A percentile compares a stretch with the other conserved stretches of the same genome.
Conservation (phyloP, 495 filamentous ascomycete species). For the Trichoderma virens region DNA sequence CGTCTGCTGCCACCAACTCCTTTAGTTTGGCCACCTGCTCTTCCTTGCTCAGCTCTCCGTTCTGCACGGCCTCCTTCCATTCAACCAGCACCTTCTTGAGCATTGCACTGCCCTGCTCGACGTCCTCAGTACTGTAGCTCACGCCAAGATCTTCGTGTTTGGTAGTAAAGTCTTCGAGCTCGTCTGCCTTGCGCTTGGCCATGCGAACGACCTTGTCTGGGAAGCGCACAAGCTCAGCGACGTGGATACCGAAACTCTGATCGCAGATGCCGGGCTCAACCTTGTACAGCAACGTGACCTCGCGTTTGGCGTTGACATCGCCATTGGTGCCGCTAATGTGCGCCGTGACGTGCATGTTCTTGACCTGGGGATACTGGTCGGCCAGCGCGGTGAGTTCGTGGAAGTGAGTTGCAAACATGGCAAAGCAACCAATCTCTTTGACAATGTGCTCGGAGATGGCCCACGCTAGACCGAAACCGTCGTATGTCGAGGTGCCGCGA, state of each 20-base stretch:
- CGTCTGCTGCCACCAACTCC: constrained; percentile 66
- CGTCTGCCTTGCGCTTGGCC: constrained; percentile 96
- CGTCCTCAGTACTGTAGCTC: constrained; percentile 68
- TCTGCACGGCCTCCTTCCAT: constrained; percentile 82
- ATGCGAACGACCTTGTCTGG: constrained; percentile 96
- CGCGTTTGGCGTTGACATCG: constrained; percentile 49
- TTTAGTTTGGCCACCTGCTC: constrained; percentile 74
- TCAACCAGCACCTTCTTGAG: constrained; percentile 77
- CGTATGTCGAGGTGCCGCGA: constrained; percentile 94
- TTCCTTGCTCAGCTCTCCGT: constrained; percentile 54
- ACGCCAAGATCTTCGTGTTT: constrained; percentile 55
- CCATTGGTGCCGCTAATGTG: constrained; percentile 64
- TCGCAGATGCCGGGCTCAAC: constrained; percentile 93
- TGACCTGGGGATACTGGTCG: constrained; percentile 75
- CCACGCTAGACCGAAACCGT: constrained; percentile 97
- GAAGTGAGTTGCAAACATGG: constrained; percentile 96
- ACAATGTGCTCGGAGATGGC: constrained; percentile 97
- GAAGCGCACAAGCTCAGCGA: constrained; percentile 96
- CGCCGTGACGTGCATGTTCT: constrained; percentile 92
- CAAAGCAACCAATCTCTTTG: constrained; percentile 85
- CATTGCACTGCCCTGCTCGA: constrained; percentile 80
- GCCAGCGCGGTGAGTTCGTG: constrained; percentile 90
- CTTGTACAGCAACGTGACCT: constrained; percentile 95
- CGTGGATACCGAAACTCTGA: constrained; percentile 96
- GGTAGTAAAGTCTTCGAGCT: constrained; percentile 90